phyloP scores from a whole-genome alignment of 2,329 filamentous ascomycete species.

The Keithomyces neogunnii region DNA sequence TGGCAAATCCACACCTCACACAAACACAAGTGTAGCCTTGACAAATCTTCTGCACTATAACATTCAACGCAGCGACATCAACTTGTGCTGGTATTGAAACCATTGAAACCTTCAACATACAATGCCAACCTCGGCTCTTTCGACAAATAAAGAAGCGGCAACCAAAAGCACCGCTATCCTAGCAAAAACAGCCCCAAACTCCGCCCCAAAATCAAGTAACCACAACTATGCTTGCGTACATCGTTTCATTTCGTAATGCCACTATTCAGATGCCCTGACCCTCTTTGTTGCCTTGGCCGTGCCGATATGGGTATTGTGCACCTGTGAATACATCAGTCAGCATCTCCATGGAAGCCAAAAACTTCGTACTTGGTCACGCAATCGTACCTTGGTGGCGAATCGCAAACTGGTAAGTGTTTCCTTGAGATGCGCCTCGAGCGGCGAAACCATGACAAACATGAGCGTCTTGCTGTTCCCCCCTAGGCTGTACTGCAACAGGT shows the following conservation, averaged over 20 bases:
- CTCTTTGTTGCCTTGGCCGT: conserved; percentile 72
- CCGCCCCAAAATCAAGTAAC: not conserved
- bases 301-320: conserved; percentile 86
- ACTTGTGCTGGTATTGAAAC: not conserved
- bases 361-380: not conserved
- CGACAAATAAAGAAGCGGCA: not conserved
- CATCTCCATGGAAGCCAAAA: not conserved
- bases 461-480: conserved; percentile 95
- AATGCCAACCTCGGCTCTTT: too few species aligned
- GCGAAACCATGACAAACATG: conserved; percentile 99
- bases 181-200: not conserved
- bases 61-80: too few species aligned
- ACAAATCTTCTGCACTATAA: too few species aligned
- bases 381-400: conserved; percentile 81
- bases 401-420: conserved; percentile 92
- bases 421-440: conserved; percentile 78
- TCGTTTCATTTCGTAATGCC: conserved; percentile 3
- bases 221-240: conserved; percentile 3
- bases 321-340: conserved; percentile 30
- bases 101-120: too few species aligned
- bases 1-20: too few species aligned
- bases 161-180: conserved; percentile 1
- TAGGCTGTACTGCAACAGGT: conserved; percentile 87
- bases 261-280: conserved; percentile 31
- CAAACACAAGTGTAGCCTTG: too few species aligned